A percentile compares a stretch with the other conserved stretches of the same genome.
Evolutionary conservation across 176 grass and related monocot species (phyloP).

Genomic region (Dactylis glomerata): DNA sequence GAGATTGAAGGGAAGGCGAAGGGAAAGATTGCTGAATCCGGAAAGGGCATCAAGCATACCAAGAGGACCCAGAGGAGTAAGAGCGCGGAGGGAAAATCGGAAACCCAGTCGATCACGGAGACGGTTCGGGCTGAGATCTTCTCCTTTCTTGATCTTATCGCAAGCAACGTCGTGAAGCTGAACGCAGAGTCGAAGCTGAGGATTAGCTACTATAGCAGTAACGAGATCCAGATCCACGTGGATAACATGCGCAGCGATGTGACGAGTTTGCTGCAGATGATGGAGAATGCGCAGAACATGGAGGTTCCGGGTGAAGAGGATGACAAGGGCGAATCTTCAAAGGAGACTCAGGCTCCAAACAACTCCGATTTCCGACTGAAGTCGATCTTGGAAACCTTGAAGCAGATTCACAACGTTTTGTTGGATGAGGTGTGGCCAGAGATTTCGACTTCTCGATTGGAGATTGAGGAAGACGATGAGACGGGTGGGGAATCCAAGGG

Average conservation of each 20-base stretch:
- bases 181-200: neutral
- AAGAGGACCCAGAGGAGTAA: neutral
- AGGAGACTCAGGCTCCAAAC: neutral
- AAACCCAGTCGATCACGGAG: neutral
- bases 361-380: no score
- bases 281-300: neutral
- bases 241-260: neutral
- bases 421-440: neutral
- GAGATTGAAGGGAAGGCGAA: no score
- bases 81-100: neutral
- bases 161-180: neutral
- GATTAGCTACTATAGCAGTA: neutral
- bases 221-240: neutral
- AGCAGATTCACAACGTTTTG: neutral
- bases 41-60: neutral
- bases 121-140: neutral
- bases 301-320: neutral
- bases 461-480: neutral
- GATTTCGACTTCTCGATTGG: neutral
- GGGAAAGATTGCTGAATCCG: neutral
- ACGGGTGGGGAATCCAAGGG: neutral
- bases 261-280: neutral
- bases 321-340: neutral
- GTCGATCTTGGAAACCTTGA: neutral
- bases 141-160: neutral